Percentiles rank a stretch among this genome's conserved stretches.
These are phyloP conservation scores for Leishmania amazonensis DNA, from an alignment of 208 protist genomes.

Conservation along the genomic window DNA sequence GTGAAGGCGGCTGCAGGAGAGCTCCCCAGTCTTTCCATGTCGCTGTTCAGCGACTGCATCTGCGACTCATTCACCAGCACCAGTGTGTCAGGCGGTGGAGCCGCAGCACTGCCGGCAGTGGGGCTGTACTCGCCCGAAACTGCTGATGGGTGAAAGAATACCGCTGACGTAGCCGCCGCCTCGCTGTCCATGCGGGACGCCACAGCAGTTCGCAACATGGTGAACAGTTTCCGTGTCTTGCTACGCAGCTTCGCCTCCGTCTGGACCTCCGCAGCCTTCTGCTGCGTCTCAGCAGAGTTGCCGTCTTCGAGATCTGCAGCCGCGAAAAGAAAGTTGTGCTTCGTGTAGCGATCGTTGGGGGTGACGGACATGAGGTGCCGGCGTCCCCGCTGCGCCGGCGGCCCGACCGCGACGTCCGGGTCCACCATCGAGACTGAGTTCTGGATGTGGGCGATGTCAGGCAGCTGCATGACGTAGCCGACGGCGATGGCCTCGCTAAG, in stretches of 20 bases:
- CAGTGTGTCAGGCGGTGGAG: conserved; percentile 20
- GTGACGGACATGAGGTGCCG: conserved; percentile 72
- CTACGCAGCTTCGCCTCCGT: conserved; percentile 33
- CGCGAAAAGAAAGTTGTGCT: conserved; percentile 84
- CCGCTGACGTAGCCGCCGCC: not conserved
- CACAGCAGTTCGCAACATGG: conserved; percentile 50
- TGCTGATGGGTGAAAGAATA: conserved; percentile 8
- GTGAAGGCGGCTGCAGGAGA: conserved; percentile 4
- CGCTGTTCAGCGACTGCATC: conserved; percentile 11
- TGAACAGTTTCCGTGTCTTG: conserved; percentile 62
- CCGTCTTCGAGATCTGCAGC: conserved; percentile 54
- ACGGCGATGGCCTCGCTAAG: conserved; percentile 72
- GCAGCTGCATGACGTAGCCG: conserved; percentile 82
- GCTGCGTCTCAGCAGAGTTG: conserved; percentile 39
- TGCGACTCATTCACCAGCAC: conserved; percentile 22
- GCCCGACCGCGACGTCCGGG: conserved; percentile 78
- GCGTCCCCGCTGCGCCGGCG: conserved; percentile 64
- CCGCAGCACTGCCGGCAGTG: not conserved
- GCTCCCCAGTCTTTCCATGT: not conserved
- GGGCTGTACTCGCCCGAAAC: conserved; percentile 6
- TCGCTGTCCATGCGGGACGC: conserved; percentile 21
- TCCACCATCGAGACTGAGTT: conserved; percentile 78
- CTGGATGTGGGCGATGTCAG: conserved; percentile 71
- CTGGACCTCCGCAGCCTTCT: conserved; percentile 24
- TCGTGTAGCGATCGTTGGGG: conserved; percentile 73